Percentiles rank a stretch among this genome's conserved stretches.
phyloP scores from a whole-genome alignment of 805 yeast genomes.

The Metschnikowia orientalis region DNA sequence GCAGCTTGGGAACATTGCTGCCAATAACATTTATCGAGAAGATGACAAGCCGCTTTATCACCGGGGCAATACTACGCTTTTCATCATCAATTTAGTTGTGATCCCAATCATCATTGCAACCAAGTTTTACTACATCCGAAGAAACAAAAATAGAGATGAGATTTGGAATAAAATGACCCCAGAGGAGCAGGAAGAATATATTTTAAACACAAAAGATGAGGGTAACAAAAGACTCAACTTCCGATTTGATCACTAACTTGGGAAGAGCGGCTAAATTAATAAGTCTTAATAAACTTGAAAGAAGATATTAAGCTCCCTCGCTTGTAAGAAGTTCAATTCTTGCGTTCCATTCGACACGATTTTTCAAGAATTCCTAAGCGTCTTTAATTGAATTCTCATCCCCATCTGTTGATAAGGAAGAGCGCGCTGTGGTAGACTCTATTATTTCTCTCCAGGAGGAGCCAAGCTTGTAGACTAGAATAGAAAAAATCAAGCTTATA shows the following conservation, averaged over 20 bases:
- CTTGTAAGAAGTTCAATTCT: too few species aligned
- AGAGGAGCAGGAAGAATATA: conserved; percentile 49
- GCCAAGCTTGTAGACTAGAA: conserved; percentile 9
- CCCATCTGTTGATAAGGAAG: too few species aligned
- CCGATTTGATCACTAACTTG: conserved; percentile 26
- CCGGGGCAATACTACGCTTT: conserved; percentile 47
- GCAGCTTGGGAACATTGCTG: conserved; percentile 52
- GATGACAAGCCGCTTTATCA: conserved; percentile 59
- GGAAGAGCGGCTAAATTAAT: too few species aligned
- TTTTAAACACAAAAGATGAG: conserved; percentile 40
- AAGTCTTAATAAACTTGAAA: too few species aligned
- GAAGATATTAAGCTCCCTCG: too few species aligned
- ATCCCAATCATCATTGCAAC: conserved; percentile 20
- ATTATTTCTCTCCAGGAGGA: conserved; percentile 8
- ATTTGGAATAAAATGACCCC: conserved; percentile 48
- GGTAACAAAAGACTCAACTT: conserved; percentile 60
- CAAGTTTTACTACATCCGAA: conserved; percentile 35
- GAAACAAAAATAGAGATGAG: conserved; percentile 42
- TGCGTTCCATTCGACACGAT: too few species aligned
- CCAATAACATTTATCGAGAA: conserved; percentile 52
- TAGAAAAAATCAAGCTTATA: conserved; percentile 9
- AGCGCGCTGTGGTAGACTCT: conserved; percentile 1
- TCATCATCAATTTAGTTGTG: conserved; percentile 26
- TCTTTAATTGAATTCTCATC: too few species aligned
- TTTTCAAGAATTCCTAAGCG: too few species aligned